A percentile compares a stretch with the other conserved stretches of the same genome.
Evolutionary conservation across 441 rosid genomes (phyloP).

Genomic region (Aquilaria agallochum): DNA sequence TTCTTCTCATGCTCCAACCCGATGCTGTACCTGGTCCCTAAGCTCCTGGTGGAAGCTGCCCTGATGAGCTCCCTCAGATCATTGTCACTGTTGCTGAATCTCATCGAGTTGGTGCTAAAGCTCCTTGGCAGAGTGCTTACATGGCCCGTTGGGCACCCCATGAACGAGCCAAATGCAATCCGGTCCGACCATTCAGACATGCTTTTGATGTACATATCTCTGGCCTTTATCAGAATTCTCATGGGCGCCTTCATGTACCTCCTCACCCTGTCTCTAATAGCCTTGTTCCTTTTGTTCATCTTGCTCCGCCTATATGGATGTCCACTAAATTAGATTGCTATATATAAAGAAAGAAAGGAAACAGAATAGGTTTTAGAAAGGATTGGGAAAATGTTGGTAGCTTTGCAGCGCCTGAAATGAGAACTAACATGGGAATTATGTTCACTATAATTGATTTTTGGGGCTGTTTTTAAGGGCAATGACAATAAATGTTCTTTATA

Average conservation of each 20-base stretch:
- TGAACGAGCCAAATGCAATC: constrained; percentile 23
- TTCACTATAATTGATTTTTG: too few relatives aligned
- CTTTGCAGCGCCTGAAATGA: too few relatives aligned
- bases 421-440: too few relatives aligned
- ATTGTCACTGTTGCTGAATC: constrained; percentile 21
- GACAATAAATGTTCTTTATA: too few relatives aligned
- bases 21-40: background rate
- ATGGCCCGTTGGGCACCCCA: constrained; percentile 42
- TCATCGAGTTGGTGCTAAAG: constrained; percentile 34
- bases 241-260: constrained; percentile 39
- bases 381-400: too few relatives aligned
- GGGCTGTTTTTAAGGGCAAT: too few relatives aligned
- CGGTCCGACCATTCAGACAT: constrained; percentile 45
- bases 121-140: constrained; percentile 39
- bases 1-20: constrained; percentile 4
- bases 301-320: constrained; percentile 5
- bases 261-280: constrained; percentile 23
- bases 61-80: constrained; percentile 48
- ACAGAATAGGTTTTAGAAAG: too few relatives aligned
- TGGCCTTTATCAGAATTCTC: constrained; percentile 39
- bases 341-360: too few relatives aligned
- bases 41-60: constrained; percentile 41
- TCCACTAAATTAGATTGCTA: too few relatives aligned
- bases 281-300: constrained; percentile 25
- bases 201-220: constrained; percentile 49